Evolutionary conservation across 2,329 filamentous ascomycete species (phyloP).

Genomic region (Aspergillus uvarum): DNA sequence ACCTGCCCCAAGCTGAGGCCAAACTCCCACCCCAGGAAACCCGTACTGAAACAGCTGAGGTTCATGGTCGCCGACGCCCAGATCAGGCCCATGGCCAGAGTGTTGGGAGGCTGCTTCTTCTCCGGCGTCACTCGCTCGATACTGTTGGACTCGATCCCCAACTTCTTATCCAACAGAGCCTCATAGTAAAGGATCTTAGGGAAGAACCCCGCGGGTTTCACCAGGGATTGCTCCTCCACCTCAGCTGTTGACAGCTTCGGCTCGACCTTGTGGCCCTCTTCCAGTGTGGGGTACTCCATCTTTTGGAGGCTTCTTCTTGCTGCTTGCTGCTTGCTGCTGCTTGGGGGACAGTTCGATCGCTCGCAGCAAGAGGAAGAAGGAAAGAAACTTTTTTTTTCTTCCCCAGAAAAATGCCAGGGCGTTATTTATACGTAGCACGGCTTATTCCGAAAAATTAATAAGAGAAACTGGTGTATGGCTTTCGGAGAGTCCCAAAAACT

Average conservation of each 20-base stretch:
- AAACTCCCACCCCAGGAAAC: slow-evolving; percentile 53
- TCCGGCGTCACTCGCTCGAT: slow-evolving; percentile 47
- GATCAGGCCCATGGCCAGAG: slow-evolving; percentile 52
- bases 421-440: neutral
- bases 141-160: slow-evolving; percentile 53
- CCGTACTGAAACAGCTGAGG: slow-evolving; percentile 52
- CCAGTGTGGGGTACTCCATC: slow-evolving; percentile 12
- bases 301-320: neutral
- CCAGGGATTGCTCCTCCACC: slow-evolving; percentile 15
- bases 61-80: slow-evolving; percentile 56
- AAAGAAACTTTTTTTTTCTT: neutral
- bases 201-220: slow-evolving; percentile 19
- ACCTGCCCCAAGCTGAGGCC: slow-evolving; percentile 48
- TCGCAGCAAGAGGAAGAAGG: neutral
- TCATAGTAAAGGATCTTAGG: slow-evolving; percentile 42
- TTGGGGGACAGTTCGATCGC: neutral
- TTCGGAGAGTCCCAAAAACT: neutral
- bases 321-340: neutral
- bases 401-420: neutral
- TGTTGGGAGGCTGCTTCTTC: slow-evolving; percentile 34
- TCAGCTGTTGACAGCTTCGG: slow-evolving; percentile 14
- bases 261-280: slow-evolving; percentile 16
- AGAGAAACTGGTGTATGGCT: neutral
- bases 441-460: neutral
- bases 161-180: slow-evolving; percentile 45